Evolutionary conservation across 2,329 filamentous ascomycete species (phyloP), one percentile per base, ranked within the genome.

Genomic region (Amauroascus verrucosus): DNA sequence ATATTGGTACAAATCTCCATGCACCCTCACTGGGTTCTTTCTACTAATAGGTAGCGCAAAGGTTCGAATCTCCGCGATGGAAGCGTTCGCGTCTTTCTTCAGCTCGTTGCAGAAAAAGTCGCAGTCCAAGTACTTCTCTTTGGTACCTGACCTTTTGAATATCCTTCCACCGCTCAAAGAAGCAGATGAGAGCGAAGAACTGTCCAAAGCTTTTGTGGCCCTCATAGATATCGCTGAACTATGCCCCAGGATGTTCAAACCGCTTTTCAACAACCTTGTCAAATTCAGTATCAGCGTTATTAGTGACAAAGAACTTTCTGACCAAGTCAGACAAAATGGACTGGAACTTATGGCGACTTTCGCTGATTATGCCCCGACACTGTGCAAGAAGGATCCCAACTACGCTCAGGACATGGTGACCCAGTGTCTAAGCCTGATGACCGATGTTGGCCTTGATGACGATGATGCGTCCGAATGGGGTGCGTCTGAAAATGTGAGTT

Each of bases 341-440:
- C 77, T 98, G 40, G 93, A 98, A 69, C 79, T 98, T 53, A 95
- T 98, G 88, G 90, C 90, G 24, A 98, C 93, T 0, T 98, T 98
- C 68, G 90, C 91, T 60, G 93, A 98, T 66, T 93, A 91, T 63
- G 86, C 88, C 0, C 89, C 93, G 3, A 85, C 85, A 35, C 91
- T 97, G 83, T 97, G 93, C 76, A 88, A 85, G 67, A 96, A 95
- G 68, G 91, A 98, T 65, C 72, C 83, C n/a, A 85, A 83, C 9
- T 98, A 94, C 71, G 93, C 90, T 1, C 84, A 81, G 56, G 89
- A 96, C 59, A 98, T 98, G 93, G 94, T 98, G 59, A 97, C 90
- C 0, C 93, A 98, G 70, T 98, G 93, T 69, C 75, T 98, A 61
- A 97, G 91, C 62, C 74, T 98, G 61, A 98, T 98, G 93, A 97